Base-by-base conservation (phyloP, 2,329 filamentous ascomycete genomes). In the Ustulina deusta region DNA sequence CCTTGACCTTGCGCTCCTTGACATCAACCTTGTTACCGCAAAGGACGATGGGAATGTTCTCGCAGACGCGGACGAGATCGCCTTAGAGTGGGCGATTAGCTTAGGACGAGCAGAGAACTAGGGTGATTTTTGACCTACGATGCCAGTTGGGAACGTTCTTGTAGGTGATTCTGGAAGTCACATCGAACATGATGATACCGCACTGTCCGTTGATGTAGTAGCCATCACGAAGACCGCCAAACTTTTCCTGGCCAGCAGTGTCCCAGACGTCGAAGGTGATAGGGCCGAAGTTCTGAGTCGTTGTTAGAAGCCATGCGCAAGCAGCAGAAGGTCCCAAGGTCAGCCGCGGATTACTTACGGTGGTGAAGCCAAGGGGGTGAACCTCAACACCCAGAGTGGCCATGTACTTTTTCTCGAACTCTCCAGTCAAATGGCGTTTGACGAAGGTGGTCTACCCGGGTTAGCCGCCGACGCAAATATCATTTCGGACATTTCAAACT, bases 121-220 rank as follows among this genome's bases (percentile, higher is more conserved):
- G 56, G 51, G 22, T 11, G 56, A 40, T 49, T 48, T 15, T 48
- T 15, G 57, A 90, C 93, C 82, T 91, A 97, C 96, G 96, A 86
- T 99, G 96, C 96, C 96, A 99, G 92, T 98, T 98, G 86, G 96
- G 96, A 73, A 99, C 96, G 88, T 99, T 99, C 92, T 99, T 99
- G 92, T 99, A 99, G 83, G 96, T 99, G 83, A 99, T 98, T 81
- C 96, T 93, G 76, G 95, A 97, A 73, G 96, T 98, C 75, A 99
- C 95, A 84, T 99, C 95, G 84, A 99, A 99, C 95, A 99, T 99
- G 91, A 99, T 98, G 88, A 99, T 97, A 86, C 96, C 95, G 84
- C 95, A 98, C 86, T 98, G 95, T 80, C 95, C 95, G 87, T 97
- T 97, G 89, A 99, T 99, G 89, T 99, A 99, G 91, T 99, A 99